A percentile compares a stretch with the other conserved stretches of the same genome.
These are phyloP conservation scores for Camelina hispida DNA, from an alignment of 345 rosid species.

Conservation along the genomic window DNA sequence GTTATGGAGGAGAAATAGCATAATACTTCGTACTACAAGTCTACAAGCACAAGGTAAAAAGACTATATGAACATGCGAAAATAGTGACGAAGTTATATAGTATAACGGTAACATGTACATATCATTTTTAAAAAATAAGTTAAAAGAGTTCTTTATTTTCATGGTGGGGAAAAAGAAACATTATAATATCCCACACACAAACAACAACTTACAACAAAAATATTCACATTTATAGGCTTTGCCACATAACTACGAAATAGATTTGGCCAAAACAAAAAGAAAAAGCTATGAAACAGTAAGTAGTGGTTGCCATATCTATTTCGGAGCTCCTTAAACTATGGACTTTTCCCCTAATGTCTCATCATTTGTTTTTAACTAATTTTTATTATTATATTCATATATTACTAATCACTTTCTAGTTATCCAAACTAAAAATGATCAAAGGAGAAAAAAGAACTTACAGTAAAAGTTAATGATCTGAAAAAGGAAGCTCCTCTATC, in stretches of 20 bases:
- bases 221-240: conserved; percentile 23
- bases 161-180: conserved; percentile 26
- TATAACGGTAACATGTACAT: conserved; percentile 38
- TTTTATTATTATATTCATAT: conserved; percentile 12
- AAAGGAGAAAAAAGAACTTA: conserved; percentile 44
- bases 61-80: background rate
- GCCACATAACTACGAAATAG: conserved; percentile 39
- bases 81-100: background rate
- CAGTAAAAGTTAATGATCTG: conserved; percentile 66
- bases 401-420: background rate
- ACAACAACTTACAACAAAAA: background rate
- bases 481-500: conserved; percentile 61
- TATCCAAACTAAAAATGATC: background rate
- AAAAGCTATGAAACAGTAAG: conserved; percentile 25
- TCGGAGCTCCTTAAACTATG: conserved; percentile 30
- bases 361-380: conserved; percentile 40
- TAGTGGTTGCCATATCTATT: conserved; percentile 45
- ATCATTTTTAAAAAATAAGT: background rate
- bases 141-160: background rate
- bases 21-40: too few relatives aligned
- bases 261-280: conserved; percentile 33
- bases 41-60: too few relatives aligned
- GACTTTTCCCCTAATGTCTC: conserved; percentile 23
- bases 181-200: background rate
- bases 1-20: background rate